Conservation (phyloP, 1,284 basidiomycete genomes). For the Kwoniella shivajii region DNA sequence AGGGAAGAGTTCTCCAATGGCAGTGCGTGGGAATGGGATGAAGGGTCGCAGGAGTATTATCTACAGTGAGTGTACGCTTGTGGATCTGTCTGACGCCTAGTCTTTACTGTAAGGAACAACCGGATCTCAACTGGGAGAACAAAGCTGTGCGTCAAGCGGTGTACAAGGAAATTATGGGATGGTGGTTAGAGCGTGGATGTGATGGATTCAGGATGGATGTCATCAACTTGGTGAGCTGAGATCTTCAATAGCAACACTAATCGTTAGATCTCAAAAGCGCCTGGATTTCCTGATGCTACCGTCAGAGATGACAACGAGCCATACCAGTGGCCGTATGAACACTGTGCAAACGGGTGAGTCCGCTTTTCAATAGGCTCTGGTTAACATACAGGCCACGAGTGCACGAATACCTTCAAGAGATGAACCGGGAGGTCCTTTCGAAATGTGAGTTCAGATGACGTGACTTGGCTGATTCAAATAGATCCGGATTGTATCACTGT, state of each 20-base stretch:
- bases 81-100: too few relatives aligned
- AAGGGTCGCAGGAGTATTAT: constrained; percentile 55
- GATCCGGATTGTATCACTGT: constrained; percentile 14
- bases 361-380: constrained; percentile 57
- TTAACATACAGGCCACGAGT: constrained; percentile 60
- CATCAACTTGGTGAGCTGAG: background rate
- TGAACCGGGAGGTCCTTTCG: constrained; percentile 61
- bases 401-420: constrained; percentile 69
- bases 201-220: constrained; percentile 38
- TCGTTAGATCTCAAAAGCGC: constrained; percentile 64
- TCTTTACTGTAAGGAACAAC: constrained; percentile 34
- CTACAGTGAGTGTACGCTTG: too few relatives aligned
- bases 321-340: constrained; percentile 62
- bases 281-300: constrained; percentile 65
- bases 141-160: constrained; percentile 43
- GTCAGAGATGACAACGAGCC: constrained; percentile 59
- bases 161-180: constrained; percentile 54
- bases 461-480: background rate
- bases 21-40: constrained; percentile 56
- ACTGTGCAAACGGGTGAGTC: constrained; percentile 61
- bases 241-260: constrained; percentile 59
- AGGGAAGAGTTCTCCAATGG: constrained; percentile 51
- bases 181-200: constrained; percentile 56
- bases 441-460: constrained; percentile 3
- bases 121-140: constrained; percentile 48